Evolutionary conservation across 2,329 filamentous ascomycete species (phyloP), one percentile per base, ranked within the genome.

Genomic region (Sporothrix protearum): DNA sequence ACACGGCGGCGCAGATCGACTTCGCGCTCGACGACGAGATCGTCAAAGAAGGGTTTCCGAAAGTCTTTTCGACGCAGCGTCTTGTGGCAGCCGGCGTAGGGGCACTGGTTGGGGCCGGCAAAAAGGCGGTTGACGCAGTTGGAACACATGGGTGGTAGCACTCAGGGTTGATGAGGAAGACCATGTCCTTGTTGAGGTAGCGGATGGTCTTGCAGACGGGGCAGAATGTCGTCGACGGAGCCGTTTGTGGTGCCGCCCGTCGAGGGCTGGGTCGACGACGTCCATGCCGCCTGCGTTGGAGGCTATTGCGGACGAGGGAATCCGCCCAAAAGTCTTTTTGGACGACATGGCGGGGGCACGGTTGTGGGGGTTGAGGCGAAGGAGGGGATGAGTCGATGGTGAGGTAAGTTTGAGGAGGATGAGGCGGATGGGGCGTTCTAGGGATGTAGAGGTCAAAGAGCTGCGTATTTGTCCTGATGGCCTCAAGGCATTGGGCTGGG

Each of bases 61-160:
- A 98, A 99, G 53, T 90, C 89, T 72, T 90, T 88, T 77, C 94
- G 92, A 1, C 96, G 91, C 6, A 99, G 86, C 0, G 94, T 98
- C 80, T 92, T 91, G 79, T 89, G 88, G 82, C 96, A 99, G 53
- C 91, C 92, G 0, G 93, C 92, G 72, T 97, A 93, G 0, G 96
- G 96, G 79, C 96, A 99, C 73, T 94, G 92, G 71, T 94, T 93
- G 0, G 96, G 96, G 0, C 96, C 96, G 47, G 91, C 92, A 86
- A 98, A 99, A 77, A 98, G 92, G 71, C 95, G 92, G 81, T 95
- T 92, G 55, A 98, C 94, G 83, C 96, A 99, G 71, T 92, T 94
- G 80, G 93, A 91, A 85, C 96, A 99, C 93, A 99, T 98, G 76
- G 93, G 85, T 99, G 96, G 85, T 99, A 99, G 87, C 96, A 99